phyloP scores from a whole-genome alignment of 257 asterid genomes.

The Solanum boliviense region DNA sequence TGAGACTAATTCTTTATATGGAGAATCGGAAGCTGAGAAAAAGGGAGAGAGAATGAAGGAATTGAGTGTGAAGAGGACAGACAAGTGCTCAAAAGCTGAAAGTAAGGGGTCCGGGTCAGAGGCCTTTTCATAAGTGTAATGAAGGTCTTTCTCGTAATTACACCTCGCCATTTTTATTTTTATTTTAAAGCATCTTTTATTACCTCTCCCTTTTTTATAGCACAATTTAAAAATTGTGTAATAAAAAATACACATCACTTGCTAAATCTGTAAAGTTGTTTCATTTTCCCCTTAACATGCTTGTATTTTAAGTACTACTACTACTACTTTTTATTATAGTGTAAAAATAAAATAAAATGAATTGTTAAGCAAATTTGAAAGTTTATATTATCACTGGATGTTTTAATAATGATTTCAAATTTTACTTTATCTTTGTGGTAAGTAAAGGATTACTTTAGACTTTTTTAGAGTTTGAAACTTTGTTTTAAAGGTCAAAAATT shows the following conservation, averaged over 20 bases:
- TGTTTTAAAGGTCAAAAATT: background rate
- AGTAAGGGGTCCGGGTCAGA: slow-evolving; percentile 20
- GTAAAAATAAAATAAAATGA: background rate
- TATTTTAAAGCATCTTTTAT: background rate
- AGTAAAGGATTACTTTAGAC: background rate
- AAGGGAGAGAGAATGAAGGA: slow-evolving; percentile 11
- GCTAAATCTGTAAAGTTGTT: slow-evolving; percentile 1
- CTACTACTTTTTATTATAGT: background rate
- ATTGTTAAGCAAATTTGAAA: background rate
- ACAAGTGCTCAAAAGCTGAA: slow-evolving; percentile 34
- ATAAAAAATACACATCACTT: background rate
- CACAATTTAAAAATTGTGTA: background rate
- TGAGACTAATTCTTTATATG: background rate
- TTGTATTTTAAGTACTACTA: background rate
- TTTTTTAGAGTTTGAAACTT: background rate
- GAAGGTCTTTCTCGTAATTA: slow-evolving; percentile 14
- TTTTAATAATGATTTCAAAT: background rate
- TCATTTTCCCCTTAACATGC: background rate
- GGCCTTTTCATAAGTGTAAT: slow-evolving; percentile 61
- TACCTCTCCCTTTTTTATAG: background rate
- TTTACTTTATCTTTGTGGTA: background rate
- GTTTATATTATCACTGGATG: background rate
- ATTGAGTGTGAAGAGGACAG: slow-evolving; percentile 25
- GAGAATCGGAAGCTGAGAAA: background rate
- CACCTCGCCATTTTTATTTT: background rate